Base-by-base conservation (phyloP, 2,329 filamentous ascomycete species). In the Botrytis elliptica region DNA sequence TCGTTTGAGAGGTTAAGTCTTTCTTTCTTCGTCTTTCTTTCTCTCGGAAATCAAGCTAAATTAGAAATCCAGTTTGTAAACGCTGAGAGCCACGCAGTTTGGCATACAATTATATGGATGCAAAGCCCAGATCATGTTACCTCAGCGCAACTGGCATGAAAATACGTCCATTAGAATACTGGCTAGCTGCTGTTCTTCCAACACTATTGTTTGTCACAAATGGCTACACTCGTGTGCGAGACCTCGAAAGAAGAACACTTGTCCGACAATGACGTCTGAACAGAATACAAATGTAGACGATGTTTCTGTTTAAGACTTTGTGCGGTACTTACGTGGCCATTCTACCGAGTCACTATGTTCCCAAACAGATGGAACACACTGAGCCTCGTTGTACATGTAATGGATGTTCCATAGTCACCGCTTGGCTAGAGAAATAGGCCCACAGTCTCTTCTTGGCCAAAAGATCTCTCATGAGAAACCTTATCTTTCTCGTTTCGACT, bases 301-400 rank as follows among this genome's bases (percentile, higher is more conserved):
- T 29, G 66, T 57, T 69, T 59, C 49, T 69, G 49, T 18, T 42
- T 25, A 49, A 25, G 49, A 59, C 49, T 57, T 57, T n/a, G 38
- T 42, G 22, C 16, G 22, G 66, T 57, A 42, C 49, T 55, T 68
- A 20, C 29, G 18, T 57, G 36, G 38, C 49, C 57, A 52, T 25
- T 69, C 38, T 57, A 29, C 38, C 20, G 25, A 69, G 49, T 42
- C 40, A 57, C 66, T 16, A 57, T 69, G 52, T 33, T 42, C 49
- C 49, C 49, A 69, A 69, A 69, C 49, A 33, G 66, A 57, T 59
- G 49, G 66, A 69, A 57, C 65, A 57, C 18, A 29, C 49, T n/a
- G 46, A 68, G 36, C 66, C 52, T 69, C 38, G 18, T 57, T 57
- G 38, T 57, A 42, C 33, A 40, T 52, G 64, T 52, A 67, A 67